Base-by-base conservation (phyloP, 2,329 filamentous ascomycete genomes). In the Colletotrichum sp. region DNA sequence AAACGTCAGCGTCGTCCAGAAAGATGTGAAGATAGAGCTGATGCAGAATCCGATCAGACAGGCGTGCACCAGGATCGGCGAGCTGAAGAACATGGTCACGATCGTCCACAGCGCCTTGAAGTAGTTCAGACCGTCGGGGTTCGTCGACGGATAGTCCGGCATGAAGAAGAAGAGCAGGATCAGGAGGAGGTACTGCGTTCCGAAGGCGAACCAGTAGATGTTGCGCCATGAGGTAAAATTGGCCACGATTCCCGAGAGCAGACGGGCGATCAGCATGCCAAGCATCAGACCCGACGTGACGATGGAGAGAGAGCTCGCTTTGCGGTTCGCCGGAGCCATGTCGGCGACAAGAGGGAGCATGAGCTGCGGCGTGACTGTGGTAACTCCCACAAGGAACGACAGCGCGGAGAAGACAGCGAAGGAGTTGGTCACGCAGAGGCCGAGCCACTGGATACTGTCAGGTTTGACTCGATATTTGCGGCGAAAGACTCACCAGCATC, bases 331-430 rank as follows among this genome's bases (percentile, higher is more conserved):
- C 0, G 94, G 94, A 0, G 95, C 94, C 21, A 96, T 91, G 79
- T 96, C 94, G 3, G 94, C 94, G 0, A 96, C 94, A 0, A 97
- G 87, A 0, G 95, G 95, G 18, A 97, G 91, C 94, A 97, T 95
- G 70, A 94, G 85, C 82, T 94, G 92, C 14, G 94, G 95, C 4
- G 95, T 96, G 3, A 96, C 94, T 0, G 94, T 97, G 3, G 93
- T 93, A n/a, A 94, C 84, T n/a, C 93, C 92, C 13, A 91, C 92
- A 69, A 96, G 84, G 83, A 94, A 96, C 7, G 93, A 95, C 21
- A 96, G 86, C 2, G 88, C 92, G 0, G 91, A 88, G 82, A 97
- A 96, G 8, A 89, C 87, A 0, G 85, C 80, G 78, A 96, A 93
- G 4, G 89, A 89, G 4, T 85, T 85, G 0, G 94, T 96, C 1